Evolutionary conservation across 2,329 filamentous ascomycete species (phyloP).

Genomic region (Geosmithia flava): DNA sequence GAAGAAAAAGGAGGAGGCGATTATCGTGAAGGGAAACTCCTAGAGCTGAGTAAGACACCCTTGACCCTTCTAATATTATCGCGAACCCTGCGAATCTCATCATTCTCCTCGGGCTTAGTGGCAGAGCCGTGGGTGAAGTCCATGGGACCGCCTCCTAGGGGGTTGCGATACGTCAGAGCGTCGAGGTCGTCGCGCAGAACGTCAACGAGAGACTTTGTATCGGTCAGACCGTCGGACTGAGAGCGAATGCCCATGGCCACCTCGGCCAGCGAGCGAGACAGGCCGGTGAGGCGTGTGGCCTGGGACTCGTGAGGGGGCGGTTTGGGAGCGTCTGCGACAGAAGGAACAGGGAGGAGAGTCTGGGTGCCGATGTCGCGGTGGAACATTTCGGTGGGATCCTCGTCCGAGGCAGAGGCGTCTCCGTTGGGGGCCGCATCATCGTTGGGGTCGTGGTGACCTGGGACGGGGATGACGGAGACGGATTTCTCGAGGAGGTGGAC

Average conservation of each 20-base stretch:
- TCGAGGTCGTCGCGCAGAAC: conserved; percentile 56
- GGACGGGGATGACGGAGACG: conserved; percentile 48
- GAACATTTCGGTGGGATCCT: conserved; percentile 64
- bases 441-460: conserved; percentile 1
- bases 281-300: conserved; percentile 23
- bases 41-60: conserved; percentile 61
- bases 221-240: conserved; percentile 35
- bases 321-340: conserved; percentile 2
- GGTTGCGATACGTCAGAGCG: conserved; percentile 34
- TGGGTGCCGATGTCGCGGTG: conserved; percentile 73
- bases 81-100: conserved; percentile 62
- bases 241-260: conserved; percentile 29
- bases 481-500: conserved; percentile 38
- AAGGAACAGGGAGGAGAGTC: conserved; percentile 34
- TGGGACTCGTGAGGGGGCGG: conserved; percentile 20
- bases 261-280: conserved; percentile 28
- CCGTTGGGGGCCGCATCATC: conserved; percentile 25
- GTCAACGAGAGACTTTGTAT: conserved; percentile 39
- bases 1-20: neutral
- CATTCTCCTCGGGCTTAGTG: conserved; percentile 41
- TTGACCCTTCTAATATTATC: conserved; percentile 69
- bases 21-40: conserved; percentile 49
- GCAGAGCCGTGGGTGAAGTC: conserved; percentile 10
- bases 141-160: conserved; percentile 4
- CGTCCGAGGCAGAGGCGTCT: conserved; percentile 14